Base-by-base conservation (phyloP, 805 yeast genomes). In the Ogataea philodendri region DNA sequence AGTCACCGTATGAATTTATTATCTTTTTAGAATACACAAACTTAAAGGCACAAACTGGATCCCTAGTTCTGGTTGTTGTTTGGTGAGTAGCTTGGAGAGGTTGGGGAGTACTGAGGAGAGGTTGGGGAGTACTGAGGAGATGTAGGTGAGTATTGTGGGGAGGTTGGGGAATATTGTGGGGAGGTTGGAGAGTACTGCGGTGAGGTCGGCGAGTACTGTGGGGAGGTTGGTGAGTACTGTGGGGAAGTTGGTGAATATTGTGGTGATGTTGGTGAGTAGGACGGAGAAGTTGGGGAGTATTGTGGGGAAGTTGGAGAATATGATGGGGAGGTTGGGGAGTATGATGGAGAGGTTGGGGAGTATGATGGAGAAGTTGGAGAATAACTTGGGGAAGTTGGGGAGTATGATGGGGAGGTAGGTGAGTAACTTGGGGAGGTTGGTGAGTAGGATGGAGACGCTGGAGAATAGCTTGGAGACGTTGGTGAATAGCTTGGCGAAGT, bases 231-330 rank as follows among this genome's bases (percentile, higher is more conserved):
- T 0, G 77, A 67, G 54, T 81, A 82, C 4, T 62, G 52, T 45
- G 84, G 84, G 1, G 84, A 76, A 0, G 93, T 84, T 32, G 94
- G 94, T 3, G 81, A 70, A 57, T 86, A 88, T 7, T 70, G 55
- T 51, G 95, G 95, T 0, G 89, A 79, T 0, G 95, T 84, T 44
- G 95, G 94, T 0, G 83, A 72, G 52, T 81, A 81, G 10, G 63
- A 50, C 43, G 89, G 88, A 4, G 81, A 71, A 0, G 89, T 79
- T 26, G 89, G 85, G 1, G 75, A 65, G 57, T 78, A 79, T 2
- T 71, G 59, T 48, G 80, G 79, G 0, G 75, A 69, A 0, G 80
- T 74, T 45, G 81, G 81, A 0, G 75, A 68, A 52, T 76, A 79
- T 1, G 66, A 47, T 54, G 88, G 79, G 0, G 89, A 79, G 0